A percentile compares a stretch with the other conserved stretches of the same genome.
phyloP scores from a whole-genome alignment of 352 stramenopile species.

The Globisporangium cystogenes region DNA sequence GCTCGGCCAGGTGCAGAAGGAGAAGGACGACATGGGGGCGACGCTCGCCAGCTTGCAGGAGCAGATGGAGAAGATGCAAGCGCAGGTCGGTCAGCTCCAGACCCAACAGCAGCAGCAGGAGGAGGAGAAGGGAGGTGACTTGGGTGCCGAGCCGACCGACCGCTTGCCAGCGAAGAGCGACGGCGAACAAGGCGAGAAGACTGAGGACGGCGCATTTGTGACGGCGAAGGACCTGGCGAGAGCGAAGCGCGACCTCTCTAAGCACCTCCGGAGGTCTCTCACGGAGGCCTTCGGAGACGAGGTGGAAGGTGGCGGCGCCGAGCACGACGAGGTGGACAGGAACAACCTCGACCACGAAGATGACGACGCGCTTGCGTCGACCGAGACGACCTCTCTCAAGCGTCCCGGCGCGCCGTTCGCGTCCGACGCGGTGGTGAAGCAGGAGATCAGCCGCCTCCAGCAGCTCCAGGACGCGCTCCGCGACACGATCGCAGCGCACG shows the following conservation, averaged over 20 bases:
- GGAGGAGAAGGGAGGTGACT: slow-evolving; percentile 15
- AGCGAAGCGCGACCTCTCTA: slow-evolving; percentile 37
- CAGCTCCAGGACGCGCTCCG: slow-evolving; percentile 32
- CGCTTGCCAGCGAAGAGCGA: slow-evolving; percentile 2
- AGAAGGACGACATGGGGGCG: slow-evolving; percentile 48
- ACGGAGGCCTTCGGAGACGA: slow-evolving; percentile 34
- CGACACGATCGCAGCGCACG: slow-evolving; percentile 26
- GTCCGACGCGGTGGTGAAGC: slow-evolving; percentile 32
- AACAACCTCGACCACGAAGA: not conserved
- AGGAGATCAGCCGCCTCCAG: slow-evolving; percentile 34
- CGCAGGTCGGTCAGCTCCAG: slow-evolving; percentile 28
- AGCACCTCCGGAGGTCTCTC: slow-evolving; percentile 38
- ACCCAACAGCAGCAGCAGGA: slow-evolving; percentile 13
- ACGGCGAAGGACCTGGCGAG: slow-evolving; percentile 41
- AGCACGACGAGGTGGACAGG: slow-evolving; percentile 18
- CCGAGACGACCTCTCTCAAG: slow-evolving; percentile 4
- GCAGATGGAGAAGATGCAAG: slow-evolving; percentile 39
- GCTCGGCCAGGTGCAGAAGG: slow-evolving; percentile 30
- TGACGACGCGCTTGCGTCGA: not conserved
- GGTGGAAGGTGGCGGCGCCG: slow-evolving; percentile 19
- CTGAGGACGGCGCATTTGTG: slow-evolving; percentile 23
- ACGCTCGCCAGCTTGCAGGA: slow-evolving; percentile 42
- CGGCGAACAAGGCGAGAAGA: not conserved
- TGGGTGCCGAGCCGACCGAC: slow-evolving; percentile 1
- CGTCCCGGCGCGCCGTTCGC: slow-evolving; percentile 30